Evolutionary conservation across 2,329 filamentous ascomycete genomes (phyloP), one percentile per base, ranked within the genome.

Genomic region (Colletotrichum sp.): DNA sequence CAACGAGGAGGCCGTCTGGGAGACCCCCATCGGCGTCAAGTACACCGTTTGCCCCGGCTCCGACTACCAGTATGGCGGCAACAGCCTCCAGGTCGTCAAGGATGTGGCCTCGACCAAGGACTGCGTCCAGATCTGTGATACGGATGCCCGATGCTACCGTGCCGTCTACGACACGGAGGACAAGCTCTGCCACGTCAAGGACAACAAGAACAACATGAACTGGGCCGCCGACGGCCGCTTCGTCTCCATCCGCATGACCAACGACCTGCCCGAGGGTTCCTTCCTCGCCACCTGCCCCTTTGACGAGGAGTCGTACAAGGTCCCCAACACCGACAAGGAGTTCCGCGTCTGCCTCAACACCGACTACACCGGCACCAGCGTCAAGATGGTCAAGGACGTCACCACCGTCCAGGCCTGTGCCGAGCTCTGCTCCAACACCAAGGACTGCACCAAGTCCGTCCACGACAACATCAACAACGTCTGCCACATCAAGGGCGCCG

Each of bases 381-480:
- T 65, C 36, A 68, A 75, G 26, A 66, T 60, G 32, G 66, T 77
- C 55, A 52, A 68, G 18, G 69, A 57, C 30, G 75, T 74, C 30
- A 70, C 74, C 44, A 77, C 68, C 48, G 55, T 74, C 13, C 76
- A 77, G 36, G 71, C 74, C 52, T 77, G 76, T 32, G 71, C 76
- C 4, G 75, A 77, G 34, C 71, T 71, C 30, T 77, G 76, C 71
- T 73, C 76, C 52, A 71, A 68, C 36, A 77, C 67, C 6, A 65
- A 66, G 64, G 57, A 30, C 57, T 77, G 76, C 67, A 60, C 57
- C 24, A 77, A 77, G 75, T 32, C 75, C 6, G 79, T 80, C 2
- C 80, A 77, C 8, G 79, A 80, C 59, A 18, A 76, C 68, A 62
- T 68, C 68, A 62, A 78, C 5, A 80, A 80, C 59, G 68, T 78